A percentile compares a stretch with the other conserved stretches of the same genome.
phyloP scores from a whole-genome alignment of 2,329 filamentous ascomycete species.

The Emmonsiellopsis sp. region DNA sequence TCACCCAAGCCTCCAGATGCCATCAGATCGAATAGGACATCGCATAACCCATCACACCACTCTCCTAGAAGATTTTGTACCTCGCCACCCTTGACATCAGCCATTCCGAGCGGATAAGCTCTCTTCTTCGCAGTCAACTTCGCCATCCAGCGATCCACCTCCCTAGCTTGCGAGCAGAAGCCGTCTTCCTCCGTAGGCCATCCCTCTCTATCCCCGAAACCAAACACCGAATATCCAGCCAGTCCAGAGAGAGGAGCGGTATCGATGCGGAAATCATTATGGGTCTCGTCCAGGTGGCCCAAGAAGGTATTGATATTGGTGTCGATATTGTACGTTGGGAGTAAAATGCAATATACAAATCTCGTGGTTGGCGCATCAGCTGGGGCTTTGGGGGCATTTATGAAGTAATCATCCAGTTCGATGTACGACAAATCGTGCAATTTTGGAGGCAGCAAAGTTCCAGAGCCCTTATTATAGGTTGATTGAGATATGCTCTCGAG shows the following conservation, averaged over 20 bases:
- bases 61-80: constrained; percentile 58
- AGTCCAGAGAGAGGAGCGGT: constrained; percentile 69
- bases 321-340: constrained; percentile 94
- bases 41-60: constrained; percentile 67
- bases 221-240: constrained; percentile 86
- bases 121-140: constrained; percentile 78
- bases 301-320: constrained; percentile 82
- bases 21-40: constrained; percentile 55
- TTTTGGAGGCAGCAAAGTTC: constrained; percentile 47
- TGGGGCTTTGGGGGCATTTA: constrained; percentile 58
- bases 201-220: constrained; percentile 80
- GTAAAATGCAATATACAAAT: constrained; percentile 72
- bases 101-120: constrained; percentile 81
- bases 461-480: constrained; percentile 11
- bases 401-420: constrained; percentile 90
- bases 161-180: constrained; percentile 85
- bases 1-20: constrained; percentile 46
- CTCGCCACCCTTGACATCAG: constrained; percentile 66
- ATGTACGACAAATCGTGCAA: constrained; percentile 73
- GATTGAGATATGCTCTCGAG: constrained; percentile 38
- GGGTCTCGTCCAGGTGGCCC: constrained; percentile 80
- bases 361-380: constrained; percentile 42
- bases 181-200: constrained; percentile 89
- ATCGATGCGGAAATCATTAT: constrained; percentile 94
- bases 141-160: constrained; percentile 95